These are phyloP conservation scores for Hypomontagnella monticulosa DNA, from an alignment of 495 filamentous ascomycete genomes.

Conservation along the genomic window DNA sequence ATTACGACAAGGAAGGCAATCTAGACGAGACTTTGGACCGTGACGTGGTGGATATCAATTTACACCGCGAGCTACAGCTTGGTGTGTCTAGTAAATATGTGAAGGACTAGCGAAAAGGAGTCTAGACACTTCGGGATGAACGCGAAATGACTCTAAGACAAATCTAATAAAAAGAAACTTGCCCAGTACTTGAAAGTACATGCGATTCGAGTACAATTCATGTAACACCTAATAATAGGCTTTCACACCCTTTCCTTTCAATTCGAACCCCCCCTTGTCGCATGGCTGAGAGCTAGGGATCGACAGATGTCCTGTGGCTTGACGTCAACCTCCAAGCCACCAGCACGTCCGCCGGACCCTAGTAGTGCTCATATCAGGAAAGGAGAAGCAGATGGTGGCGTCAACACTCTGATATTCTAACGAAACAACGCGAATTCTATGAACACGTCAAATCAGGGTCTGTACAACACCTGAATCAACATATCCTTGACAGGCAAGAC, in stretches of 20 bases:
- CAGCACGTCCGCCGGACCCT: conserved; percentile 9
- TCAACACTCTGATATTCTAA: background rate
- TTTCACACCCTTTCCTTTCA: conserved; percentile 12
- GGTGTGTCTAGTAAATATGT: conserved; percentile 46
- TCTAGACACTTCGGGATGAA: background rate
- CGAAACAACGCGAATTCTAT: conserved; percentile 9
- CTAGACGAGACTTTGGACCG: conserved; percentile 41
- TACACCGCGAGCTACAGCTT: conserved; percentile 47
- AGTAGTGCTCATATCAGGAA: conserved; percentile 15
- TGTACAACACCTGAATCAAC: background rate
- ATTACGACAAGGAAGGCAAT: conserved; percentile 53
- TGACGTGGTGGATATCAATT: conserved; percentile 46
- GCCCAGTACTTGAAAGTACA: conserved; percentile 21
- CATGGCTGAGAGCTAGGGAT: conserved; percentile 14
- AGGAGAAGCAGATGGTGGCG: background rate
- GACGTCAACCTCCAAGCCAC: conserved; percentile 40
- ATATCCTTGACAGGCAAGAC: conserved; percentile 6
- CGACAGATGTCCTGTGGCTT: conserved; percentile 20
- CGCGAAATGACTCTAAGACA: background rate
- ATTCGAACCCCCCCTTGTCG: conserved; percentile 29
- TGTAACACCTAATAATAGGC: conserved; percentile 27
- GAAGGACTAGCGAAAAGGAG: conserved; percentile 16
- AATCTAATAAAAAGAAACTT: conserved; percentile 15
- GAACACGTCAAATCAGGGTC: conserved; percentile 34
- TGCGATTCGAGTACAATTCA: conserved; percentile 12